A percentile compares a stretch with the other conserved stretches of the same genome.
Evolutionary conservation across 2,329 filamentous ascomycete species (phyloP).

Genomic region (Neurospora sp.): DNA sequence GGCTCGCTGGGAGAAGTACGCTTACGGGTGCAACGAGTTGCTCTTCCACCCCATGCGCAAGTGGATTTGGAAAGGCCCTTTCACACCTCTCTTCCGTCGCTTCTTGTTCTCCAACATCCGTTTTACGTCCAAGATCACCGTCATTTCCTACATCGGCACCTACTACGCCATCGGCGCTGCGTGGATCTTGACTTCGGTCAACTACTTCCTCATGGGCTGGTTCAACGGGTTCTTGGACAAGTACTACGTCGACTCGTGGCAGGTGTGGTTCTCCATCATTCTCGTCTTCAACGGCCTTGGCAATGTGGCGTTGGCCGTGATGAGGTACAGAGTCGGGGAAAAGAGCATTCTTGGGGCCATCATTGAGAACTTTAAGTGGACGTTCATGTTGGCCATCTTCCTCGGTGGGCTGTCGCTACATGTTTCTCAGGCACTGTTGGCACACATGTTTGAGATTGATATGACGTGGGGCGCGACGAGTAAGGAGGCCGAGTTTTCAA

Average conservation of each 20-base stretch:
- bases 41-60: slow-evolving; percentile 68
- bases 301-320: slow-evolving; percentile 60
- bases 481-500: slow-evolving; percentile 72
- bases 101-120: slow-evolving; percentile 68
- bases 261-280: slow-evolving; percentile 73
- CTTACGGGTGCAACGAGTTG: slow-evolving; percentile 74
- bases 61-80: slow-evolving; percentile 65
- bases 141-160: slow-evolving; percentile 68
- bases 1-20: slow-evolving; percentile 80
- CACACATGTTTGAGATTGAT: slow-evolving; percentile 77
- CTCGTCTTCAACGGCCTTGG: slow-evolving; percentile 69
- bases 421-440: slow-evolving; percentile 67
- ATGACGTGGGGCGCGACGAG: slow-evolving; percentile 80
- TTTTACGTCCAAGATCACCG: slow-evolving; percentile 65
- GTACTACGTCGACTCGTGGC: slow-evolving; percentile 71
- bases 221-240: slow-evolving; percentile 69
- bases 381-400: slow-evolving; percentile 66
- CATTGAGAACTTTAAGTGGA: slow-evolving; percentile 64
- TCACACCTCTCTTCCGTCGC: slow-evolving; percentile 66
- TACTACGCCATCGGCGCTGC: slow-evolving; percentile 72
- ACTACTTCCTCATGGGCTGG: slow-evolving; percentile 71
- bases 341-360: slow-evolving; percentile 46
- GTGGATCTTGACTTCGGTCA: slow-evolving; percentile 62
- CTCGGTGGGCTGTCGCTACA: slow-evolving; percentile 74
- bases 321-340: slow-evolving; percentile 64